Evolutionary conservation across 2,329 filamentous ascomycete genomes (phyloP).

Genomic region (Fusarium clavum): DNA sequence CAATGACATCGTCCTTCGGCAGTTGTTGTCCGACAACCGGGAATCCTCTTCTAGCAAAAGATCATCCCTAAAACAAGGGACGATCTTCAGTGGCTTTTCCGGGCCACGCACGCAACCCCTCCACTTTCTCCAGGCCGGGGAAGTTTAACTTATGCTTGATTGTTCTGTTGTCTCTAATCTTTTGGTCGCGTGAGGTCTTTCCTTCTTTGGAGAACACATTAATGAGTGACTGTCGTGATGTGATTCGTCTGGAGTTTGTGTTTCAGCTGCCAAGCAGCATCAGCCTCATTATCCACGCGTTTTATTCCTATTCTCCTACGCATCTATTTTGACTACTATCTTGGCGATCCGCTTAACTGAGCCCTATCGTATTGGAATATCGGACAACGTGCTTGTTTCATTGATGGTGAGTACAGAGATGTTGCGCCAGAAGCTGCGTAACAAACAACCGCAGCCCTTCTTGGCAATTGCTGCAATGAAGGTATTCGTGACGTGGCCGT

Average conservation of each 20-base stretch:
- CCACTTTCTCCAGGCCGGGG: constrained; percentile 10
- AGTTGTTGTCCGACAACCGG: constrained; percentile 3
- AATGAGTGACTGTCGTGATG: not conserved
- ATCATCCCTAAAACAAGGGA: not conserved
- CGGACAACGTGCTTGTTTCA: constrained; percentile 3
- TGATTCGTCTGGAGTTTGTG: constrained; percentile 14
- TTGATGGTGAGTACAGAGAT: not conserved
- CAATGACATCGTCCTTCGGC: constrained; percentile 13
- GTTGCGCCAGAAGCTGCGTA: constrained; percentile 8
- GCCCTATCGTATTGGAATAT: constrained; percentile 22
- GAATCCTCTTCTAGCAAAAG: not conserved
- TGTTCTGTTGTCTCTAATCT: not conserved
- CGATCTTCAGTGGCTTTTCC: constrained; percentile 25
- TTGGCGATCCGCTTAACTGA: constrained; percentile 14
- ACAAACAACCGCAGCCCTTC: not conserved
- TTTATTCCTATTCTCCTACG: not conserved
- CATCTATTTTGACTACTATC: not conserved
- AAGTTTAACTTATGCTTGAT: constrained; percentile 26
- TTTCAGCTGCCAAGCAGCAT: constrained; percentile 26
- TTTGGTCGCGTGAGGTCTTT: constrained; percentile 34
- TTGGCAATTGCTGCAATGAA: constrained; percentile 2
- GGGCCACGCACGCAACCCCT: constrained; percentile 31
- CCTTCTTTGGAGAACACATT: constrained; percentile 5
- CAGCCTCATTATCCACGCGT: constrained; percentile 40
- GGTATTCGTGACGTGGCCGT: constrained; percentile 15